These are phyloP conservation scores for Bathelium albidoporum DNA, from an alignment of 495 filamentous ascomycete genomes.

Conservation along the genomic window DNA sequence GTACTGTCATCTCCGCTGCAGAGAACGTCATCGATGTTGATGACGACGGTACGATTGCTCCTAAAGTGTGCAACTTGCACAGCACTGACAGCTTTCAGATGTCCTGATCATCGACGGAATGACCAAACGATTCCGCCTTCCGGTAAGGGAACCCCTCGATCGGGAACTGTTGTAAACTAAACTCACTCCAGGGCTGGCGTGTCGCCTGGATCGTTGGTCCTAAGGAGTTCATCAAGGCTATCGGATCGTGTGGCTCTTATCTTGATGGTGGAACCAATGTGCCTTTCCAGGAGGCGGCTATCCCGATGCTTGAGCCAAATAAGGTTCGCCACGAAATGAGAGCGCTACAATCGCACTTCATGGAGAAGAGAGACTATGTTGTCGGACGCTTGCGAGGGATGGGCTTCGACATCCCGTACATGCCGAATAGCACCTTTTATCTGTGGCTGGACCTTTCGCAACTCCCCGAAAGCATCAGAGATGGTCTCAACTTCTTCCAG, in stretches of 20 bases:
- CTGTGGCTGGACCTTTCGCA: constrained; percentile 63
- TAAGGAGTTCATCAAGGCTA: constrained; percentile 91
- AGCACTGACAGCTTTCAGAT: constrained; percentile 48
- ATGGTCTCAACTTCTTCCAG: constrained; percentile 94
- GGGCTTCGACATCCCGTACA: constrained; percentile 61
- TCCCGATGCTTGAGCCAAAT: constrained; percentile 78
- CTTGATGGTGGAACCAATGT: constrained; percentile 94
- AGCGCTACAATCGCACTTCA: constrained; percentile 79
- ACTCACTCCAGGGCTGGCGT: constrained; percentile 56
- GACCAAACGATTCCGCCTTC: constrained; percentile 92
- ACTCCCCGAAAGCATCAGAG: constrained; percentile 66
- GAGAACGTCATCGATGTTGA: constrained; percentile 68
- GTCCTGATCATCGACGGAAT: constrained; percentile 92
- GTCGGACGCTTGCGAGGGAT: constrained; percentile 64
- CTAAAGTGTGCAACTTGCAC: not conserved
- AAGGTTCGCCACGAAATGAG: constrained; percentile 80
- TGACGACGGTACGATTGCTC: constrained; percentile 41
- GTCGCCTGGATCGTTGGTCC: constrained; percentile 94
- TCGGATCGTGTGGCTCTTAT: constrained; percentile 86
- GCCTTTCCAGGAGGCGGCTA: constrained; percentile 88
- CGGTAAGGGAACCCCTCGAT: constrained; percentile 21
- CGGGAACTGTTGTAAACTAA: not conserved
- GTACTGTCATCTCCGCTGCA: constrained; percentile 69
- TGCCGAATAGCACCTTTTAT: constrained; percentile 90
- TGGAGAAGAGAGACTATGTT: constrained; percentile 82